Conservation (phyloP, 106 monocot genomes). For the Platanthera guangdongensis region DNA sequence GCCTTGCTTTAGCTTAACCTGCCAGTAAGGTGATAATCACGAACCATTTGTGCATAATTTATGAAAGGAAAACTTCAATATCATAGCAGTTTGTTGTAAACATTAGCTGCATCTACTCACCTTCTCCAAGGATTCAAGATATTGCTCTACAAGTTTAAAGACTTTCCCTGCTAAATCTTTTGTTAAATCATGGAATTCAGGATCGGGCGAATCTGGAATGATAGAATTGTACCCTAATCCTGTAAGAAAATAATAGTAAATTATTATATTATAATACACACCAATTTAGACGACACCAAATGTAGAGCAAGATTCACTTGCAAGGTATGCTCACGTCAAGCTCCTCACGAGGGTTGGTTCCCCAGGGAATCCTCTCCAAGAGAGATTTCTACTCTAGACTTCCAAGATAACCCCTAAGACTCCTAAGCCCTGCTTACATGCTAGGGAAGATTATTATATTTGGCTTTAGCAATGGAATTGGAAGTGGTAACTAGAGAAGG, state of each 20-base stretch:
- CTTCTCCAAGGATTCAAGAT: conserved; percentile 98
- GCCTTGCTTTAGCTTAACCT: conserved; percentile 97
- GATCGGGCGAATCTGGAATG: conserved; percentile 66
- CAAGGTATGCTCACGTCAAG: too few species aligned
- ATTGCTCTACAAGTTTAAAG: conserved; percentile 55
- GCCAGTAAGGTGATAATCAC: neutral
- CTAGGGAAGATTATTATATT: too few species aligned
- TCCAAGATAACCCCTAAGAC: too few species aligned
- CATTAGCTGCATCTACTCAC: conserved; percentile 19
- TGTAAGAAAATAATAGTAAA: conserved; percentile 16
- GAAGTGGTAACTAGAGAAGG: too few species aligned
- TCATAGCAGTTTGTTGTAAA: neutral
- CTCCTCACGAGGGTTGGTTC: too few species aligned
- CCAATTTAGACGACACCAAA: too few species aligned
- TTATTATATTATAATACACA: neutral
- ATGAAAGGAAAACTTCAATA: neutral
- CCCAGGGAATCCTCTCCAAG: too few species aligned
- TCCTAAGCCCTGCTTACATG: too few species aligned
- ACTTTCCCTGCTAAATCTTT: conserved; percentile 51
- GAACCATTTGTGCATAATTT: conserved; percentile 1
- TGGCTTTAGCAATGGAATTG: too few species aligned
- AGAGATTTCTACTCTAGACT: too few species aligned
- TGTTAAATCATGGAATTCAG: conserved; percentile 64
- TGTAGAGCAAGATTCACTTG: too few species aligned
- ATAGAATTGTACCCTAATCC: conserved; percentile 79